Conservation (phyloP, 73 alveolate species). For the Paramecium primaurelia region DNA sequence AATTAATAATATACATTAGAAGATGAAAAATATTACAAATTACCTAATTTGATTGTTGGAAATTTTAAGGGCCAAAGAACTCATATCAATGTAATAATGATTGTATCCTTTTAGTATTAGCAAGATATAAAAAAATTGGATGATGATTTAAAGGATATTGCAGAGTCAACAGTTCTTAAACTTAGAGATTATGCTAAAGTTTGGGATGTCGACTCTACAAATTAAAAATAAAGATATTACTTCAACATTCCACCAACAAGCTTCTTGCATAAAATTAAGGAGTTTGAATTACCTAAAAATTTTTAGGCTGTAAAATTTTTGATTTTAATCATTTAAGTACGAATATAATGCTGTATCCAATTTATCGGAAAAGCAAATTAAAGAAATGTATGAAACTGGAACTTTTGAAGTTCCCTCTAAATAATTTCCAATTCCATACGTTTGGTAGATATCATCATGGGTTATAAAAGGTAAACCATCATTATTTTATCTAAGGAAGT, state of each 20-base stretch:
- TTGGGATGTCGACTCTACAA: not conserved
- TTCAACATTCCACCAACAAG: not conserved
- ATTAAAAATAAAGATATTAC: not conserved
- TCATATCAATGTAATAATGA: not conserved
- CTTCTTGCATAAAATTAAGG: not conserved
- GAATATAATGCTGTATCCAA: not conserved
- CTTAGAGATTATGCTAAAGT: not conserved
- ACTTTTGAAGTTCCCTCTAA: conserved; percentile 2
- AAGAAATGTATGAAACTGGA: not conserved
- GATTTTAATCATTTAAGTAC: not conserved
- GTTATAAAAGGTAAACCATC: not conserved
- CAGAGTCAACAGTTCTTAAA: not conserved
- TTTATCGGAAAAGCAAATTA: not conserved
- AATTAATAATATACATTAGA: not conserved
- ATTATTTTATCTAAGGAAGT: not conserved
- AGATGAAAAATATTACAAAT: not conserved
- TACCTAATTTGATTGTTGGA: not conserved
- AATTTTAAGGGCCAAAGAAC: not conserved
- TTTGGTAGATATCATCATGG: conserved; percentile 17
- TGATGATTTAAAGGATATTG: not conserved
- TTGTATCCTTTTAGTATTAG: not conserved
- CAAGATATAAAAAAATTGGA: not conserved
- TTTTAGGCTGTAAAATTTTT: not conserved
- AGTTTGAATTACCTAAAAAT: not conserved
- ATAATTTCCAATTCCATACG: conserved; percentile 30